A percentile compares a stretch with the other conserved stretches of the same genome.
phyloP scores from a whole-genome alignment of 768 basidiomycete genomes.

The Tulasnella sp. region DNA sequence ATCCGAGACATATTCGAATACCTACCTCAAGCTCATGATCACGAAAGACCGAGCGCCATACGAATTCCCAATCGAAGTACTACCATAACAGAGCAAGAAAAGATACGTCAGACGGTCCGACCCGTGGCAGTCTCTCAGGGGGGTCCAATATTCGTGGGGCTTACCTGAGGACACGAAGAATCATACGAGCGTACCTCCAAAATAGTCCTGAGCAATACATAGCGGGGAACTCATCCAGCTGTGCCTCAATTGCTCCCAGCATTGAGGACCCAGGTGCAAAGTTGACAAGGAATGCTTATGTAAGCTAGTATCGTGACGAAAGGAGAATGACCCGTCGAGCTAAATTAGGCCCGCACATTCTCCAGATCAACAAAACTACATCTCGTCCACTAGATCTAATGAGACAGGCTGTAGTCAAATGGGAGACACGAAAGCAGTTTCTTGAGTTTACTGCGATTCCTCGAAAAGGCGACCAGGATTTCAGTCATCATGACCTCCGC shows the following conservation, averaged over 20 bases:
- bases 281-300: too few relatives aligned
- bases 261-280: too few relatives aligned
- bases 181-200: neutral
- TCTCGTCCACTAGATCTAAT: neutral
- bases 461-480: neutral
- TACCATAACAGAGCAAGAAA: too few relatives aligned
- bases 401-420: neutral
- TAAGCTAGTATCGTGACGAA: too few relatives aligned
- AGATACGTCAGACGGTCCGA: too few relatives aligned
- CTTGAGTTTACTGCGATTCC: neutral
- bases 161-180: neutral
- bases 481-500: neutral
- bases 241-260: neutral
- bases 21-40: neutral
- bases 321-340: too few relatives aligned
- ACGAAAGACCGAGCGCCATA: too few relatives aligned
- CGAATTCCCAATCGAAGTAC: too few relatives aligned
- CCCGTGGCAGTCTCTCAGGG: neutral
- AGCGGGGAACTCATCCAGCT: neutral
- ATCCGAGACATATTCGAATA: neutral
- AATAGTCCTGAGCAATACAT: neutral
- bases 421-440: neutral
- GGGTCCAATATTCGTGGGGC: neutral
- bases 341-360: too few relatives aligned
- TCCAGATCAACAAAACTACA: too few relatives aligned